Evolutionary conservation across 495 filamentous ascomycete genomes (phyloP), one percentile per base, ranked within the genome.

Genomic region (Penicillium atrosanguineum): DNA sequence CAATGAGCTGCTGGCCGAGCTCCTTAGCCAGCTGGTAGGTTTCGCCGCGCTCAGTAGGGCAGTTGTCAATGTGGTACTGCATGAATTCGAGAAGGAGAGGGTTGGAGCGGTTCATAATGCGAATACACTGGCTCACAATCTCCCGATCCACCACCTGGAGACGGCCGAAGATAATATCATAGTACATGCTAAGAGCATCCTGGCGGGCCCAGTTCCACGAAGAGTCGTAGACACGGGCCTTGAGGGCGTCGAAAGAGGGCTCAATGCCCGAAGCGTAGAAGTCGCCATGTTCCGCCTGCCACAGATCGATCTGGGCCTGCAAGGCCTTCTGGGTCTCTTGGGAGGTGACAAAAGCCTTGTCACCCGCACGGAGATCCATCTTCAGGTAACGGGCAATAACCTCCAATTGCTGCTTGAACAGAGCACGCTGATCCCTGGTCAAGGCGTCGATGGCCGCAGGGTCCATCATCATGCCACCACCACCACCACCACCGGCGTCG

Each of bases 21-120:
- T 92, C 84, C 79, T 99, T 95, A 48, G 95, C 94, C 16, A 99
- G 84, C 71, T 93, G 77, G 76, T 99, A 99, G 14, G 95, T 99
- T 71, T 99, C 94, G 46, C 94, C 94, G 15, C 91, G 86, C 58
- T 97, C 91, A 1, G 94, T 91, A 6, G 94, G 94, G 76, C 94
- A 97, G 76, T 97, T 91, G 64, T 99, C 95, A 69, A 99, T 97
- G 77, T 99, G 94, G 60, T 99, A 97, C 61, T 97, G 95, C 94
- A 99, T 99, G 74, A 97, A 97, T 57, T 99, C 93, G 42, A 99
- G 81, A 9, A 99, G 85, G 18, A 87, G 83, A 2, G 94, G 95
- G 63, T 96, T 99, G 21, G 94, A 95, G 25, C 93, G 88, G 76
- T 97, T 99, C 94, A 99, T 99, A 74, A 99, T 91, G 52, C 88